These are phyloP conservation scores for Blastobotrys raffinosifermentans DNA, from an alignment of 1,139 yeast genomes.

Conservation along the genomic window DNA sequence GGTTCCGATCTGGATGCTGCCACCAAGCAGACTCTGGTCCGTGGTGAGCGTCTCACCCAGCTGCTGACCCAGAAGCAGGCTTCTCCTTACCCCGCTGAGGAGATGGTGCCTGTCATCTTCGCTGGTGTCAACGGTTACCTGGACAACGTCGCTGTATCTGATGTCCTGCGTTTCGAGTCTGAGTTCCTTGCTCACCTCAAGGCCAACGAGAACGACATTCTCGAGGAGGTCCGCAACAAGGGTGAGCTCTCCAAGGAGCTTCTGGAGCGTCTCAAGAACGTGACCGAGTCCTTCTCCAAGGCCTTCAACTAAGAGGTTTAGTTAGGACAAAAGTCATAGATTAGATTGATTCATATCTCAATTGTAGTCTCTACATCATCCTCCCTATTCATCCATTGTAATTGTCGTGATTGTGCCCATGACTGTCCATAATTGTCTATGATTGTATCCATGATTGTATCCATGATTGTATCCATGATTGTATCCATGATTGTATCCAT, in stretches of 20 bases:
- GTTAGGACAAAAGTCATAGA: too few relatives aligned
- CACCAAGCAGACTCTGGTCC: slow-evolving; percentile 95
- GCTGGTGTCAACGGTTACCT: slow-evolving; percentile 99
- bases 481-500: too few relatives aligned
- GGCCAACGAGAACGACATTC: slow-evolving; percentile 80
- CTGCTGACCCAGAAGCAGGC: slow-evolving; percentile 97
- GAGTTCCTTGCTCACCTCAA: slow-evolving; percentile 82
- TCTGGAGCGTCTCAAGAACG: slow-evolving; percentile 81
- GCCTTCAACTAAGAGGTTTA: slow-evolving; percentile 48
- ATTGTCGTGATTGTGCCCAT: too few relatives aligned
- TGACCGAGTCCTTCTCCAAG: slow-evolving; percentile 88
- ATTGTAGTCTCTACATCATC: background rate
- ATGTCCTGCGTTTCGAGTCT: slow-evolving; percentile 87
- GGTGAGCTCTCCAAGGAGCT: slow-evolving; percentile 90
- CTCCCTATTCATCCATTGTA: background rate
- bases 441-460: too few relatives aligned
- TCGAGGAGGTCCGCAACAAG: slow-evolving; percentile 75
- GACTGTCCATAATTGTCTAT: too few relatives aligned
- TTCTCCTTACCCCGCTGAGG: slow-evolving; percentile 96
- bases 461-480: too few relatives aligned
- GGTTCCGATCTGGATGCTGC: slow-evolving; percentile 99
- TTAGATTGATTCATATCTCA: too few relatives aligned
- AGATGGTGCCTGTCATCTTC: slow-evolving; percentile 96
- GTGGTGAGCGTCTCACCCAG: slow-evolving; percentile 99
- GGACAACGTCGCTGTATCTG: slow-evolving; percentile 78